Conservation (phyloP, 2,329 filamentous ascomycete species). For the Penicillium sp. region DNA sequence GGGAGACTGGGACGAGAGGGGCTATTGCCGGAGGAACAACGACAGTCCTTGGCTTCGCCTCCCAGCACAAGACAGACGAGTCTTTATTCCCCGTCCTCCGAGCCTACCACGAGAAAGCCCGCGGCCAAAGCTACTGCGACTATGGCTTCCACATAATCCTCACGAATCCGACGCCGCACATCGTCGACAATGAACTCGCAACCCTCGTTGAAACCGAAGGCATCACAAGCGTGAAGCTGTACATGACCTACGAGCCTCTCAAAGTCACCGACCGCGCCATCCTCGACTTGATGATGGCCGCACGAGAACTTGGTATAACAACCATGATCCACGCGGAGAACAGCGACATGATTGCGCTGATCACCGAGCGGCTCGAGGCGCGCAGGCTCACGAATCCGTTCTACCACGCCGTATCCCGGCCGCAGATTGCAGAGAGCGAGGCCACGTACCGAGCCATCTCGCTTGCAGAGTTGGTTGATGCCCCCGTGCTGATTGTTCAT, state of each 20-base stretch:
- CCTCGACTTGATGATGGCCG: constrained; percentile 49
- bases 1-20: not conserved
- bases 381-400: constrained; percentile 42
- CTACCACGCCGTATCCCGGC: constrained; percentile 49
- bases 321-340: constrained; percentile 55
- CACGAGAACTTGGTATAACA: constrained; percentile 48
- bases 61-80: not conserved
- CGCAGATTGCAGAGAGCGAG: constrained; percentile 49
- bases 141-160: not conserved
- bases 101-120: not conserved
- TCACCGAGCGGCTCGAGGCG: constrained; percentile 43
- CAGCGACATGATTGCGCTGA: constrained; percentile 49
- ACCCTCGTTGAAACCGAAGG: constrained; percentile 42
- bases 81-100: not conserved
- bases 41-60: not conserved
- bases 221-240: constrained; percentile 54
- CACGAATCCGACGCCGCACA: not conserved
- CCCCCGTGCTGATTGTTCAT: too few relatives aligned
- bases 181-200: constrained; percentile 41
- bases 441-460: constrained; percentile 57
- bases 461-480: too few relatives aligned
- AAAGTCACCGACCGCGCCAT: constrained; percentile 48
- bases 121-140: not conserved
- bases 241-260: constrained; percentile 53
- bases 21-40: constrained; percentile 6